Base-by-base conservation (phyloP, 129 eudicot species). In the Ambrosia trifida region DNA sequence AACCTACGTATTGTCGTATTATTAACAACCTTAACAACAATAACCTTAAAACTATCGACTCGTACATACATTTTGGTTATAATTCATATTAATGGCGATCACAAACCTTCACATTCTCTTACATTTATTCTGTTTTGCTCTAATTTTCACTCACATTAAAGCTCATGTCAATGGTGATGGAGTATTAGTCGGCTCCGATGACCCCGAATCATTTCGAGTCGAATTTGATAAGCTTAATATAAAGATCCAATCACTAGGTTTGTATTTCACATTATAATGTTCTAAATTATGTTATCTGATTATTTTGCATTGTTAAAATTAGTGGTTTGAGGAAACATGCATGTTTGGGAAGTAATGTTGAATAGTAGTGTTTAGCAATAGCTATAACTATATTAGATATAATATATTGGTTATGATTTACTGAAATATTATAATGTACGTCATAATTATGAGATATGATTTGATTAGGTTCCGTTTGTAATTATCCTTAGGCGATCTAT, bases 231-330 rank as follows among this genome's bases (percentile, higher is more conserved):
- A 85, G 13, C 95, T 92, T 56, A 78, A 74, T 51, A 81, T 86
- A 31, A 85, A 85, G 95, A 84, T 92, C 84, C 89, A 73, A 13
- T 36, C 79, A 13, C 86, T 91, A 18, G 97, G 97, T 91, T 44
- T 69, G 85, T 75, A 1, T 12, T 69, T 56, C 67, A 38, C 33
- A 10, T 46, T 36, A 49, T 44, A 3, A 3, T 32, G 20, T 3
- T 38, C 24, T 10, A 24, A 30, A 78, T 63, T 71, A 11, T 14
- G 0, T 10, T 16, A 57, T 45, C 59, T 45, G 28, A 4, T 20
- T 38, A 32, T 64, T 16, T 0, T 6, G 16, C 54, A 32, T 72
- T n/a, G 17, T 28, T 44, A n/a, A 3, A 5, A 41, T 13, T 11
- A 1, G 66, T 24, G 20, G 40, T 51, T 51, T 40, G 43, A 38